A percentile compares a stretch with the other conserved stretches of the same genome.
Evolutionary conservation across 23 red algal species (phyloP).

Genomic region (Agarophyton chilense): DNA sequence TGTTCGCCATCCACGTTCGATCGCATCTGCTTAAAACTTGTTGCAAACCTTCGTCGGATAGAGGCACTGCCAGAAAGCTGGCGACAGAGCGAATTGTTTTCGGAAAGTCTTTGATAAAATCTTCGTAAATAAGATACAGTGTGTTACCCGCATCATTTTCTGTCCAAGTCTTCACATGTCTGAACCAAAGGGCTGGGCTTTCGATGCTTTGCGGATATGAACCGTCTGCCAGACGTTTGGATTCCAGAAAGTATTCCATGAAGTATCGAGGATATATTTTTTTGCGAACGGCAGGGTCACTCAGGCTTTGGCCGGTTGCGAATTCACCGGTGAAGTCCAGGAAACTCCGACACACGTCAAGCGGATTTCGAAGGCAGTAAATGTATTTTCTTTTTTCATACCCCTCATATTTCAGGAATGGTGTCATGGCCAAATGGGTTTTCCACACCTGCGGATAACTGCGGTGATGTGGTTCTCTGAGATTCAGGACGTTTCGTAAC

Average conservation of each 20-base stretch:
- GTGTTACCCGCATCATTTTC: constrained; percentile 8
- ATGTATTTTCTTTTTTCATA: background rate
- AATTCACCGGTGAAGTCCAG: constrained; percentile 15
- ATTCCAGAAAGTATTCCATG: background rate
- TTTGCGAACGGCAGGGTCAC: background rate
- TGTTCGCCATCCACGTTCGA: constrained; percentile 29
- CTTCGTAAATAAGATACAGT: constrained; percentile 44
- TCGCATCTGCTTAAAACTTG: constrained; percentile 34
- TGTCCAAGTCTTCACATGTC: constrained; percentile 4
- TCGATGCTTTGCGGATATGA: background rate
- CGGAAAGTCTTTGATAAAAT: constrained; percentile 39
- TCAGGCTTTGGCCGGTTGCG: background rate
- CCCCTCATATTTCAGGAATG: background rate
- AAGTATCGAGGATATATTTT: background rate
- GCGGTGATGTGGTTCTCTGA: constrained; percentile 12
- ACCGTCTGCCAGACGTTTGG: background rate
- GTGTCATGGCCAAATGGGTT: background rate
- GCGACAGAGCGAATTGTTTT: constrained; percentile 18
- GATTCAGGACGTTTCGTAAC: background rate
- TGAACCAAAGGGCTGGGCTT: background rate
- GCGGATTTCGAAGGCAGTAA: constrained; percentile 1
- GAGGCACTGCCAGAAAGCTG: background rate
- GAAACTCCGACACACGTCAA: constrained; percentile 12
- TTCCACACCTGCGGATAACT: constrained; percentile 18
- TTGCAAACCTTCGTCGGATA: background rate